Evolutionary conservation across 2,329 filamentous ascomycete species (phyloP), one percentile per base, ranked within the genome.

Genomic region (Sporothrix brunneoviolacea): DNA sequence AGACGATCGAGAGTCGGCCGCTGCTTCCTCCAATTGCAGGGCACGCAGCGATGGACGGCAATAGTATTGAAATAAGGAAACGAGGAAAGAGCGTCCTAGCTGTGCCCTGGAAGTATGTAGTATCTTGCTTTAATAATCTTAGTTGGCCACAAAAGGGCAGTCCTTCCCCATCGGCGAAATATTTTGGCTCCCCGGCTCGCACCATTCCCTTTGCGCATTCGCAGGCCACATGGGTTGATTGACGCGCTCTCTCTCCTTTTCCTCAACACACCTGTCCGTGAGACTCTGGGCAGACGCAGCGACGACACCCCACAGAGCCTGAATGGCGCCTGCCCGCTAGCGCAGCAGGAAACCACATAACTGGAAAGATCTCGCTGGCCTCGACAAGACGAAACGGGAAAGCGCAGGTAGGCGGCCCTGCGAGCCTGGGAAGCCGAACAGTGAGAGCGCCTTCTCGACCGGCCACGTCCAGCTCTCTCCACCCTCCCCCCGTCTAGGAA

Each of bases 1-100:
- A 37, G 33, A 37, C n/a, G 43, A 47, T 22, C 33, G 21, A 27
- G n/a, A 40, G 27, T 37, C 41, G 41, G 36, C 30, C 41, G 46
- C 33, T 37, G 28, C 51, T 53, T 53, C 51, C 51, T 53, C 51
- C 51, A 53, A 53, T 53, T 53, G 47, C 24, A 46, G 22, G 32
- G 30, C n/a, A 21, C n/a, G n/a, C 10, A 48, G 28, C n/a, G n/a
- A n/a, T n/a, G n/a, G n/a, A n/a, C n/a, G n/a, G n/a, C 36, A 39
- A n/a, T 21, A 28, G 12, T 21, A 22, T n/a, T n/a, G n/a, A n/a
- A n/a, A n/a, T n/a, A n/a, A n/a, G n/a, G n/a, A n/a, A n/a, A n/a
- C n/a, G 42, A 44, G 48, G 48, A 46, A 51, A 38, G 36, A 40
- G 37, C 46, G 22, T 35, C 37, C 47, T 35, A n/a, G n/a, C n/a